phyloP scores from a whole-genome alignment of 441 rosid genomes.

The Croton setiger region DNA sequence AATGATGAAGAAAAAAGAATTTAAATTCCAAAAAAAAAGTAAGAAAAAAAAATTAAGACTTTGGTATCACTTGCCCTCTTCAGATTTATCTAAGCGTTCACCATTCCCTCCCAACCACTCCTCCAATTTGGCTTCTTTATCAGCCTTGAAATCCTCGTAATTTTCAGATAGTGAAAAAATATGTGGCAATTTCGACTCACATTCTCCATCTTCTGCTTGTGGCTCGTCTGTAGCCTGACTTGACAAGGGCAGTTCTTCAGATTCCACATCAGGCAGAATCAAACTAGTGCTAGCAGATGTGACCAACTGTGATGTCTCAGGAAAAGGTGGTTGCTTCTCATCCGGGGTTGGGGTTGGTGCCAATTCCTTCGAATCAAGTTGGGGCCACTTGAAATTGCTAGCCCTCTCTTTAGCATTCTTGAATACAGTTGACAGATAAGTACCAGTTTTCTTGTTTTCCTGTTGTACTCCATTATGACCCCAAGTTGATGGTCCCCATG shows the following conservation, averaged over 20 bases:
- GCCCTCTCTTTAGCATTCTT: constrained; percentile 79
- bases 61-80: constrained; percentile 22
- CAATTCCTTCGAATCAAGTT: constrained; percentile 48
- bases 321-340: constrained; percentile 23
- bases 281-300: constrained; percentile 44
- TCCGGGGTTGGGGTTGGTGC: constrained; percentile 19
- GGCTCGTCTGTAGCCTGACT: constrained; percentile 38
- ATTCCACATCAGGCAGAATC: constrained; percentile 38
- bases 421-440: constrained; percentile 59
- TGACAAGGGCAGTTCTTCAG: constrained; percentile 55
- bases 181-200: constrained; percentile 13
- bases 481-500: constrained; percentile 51
- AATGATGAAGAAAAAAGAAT: neutral
- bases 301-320: constrained; percentile 30
- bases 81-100: constrained; percentile 27
- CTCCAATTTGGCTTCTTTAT: constrained; percentile 74
- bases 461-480: constrained; percentile 36
- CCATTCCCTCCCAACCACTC: constrained; percentile 73
- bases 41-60: neutral
- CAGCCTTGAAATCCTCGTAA: constrained; percentile 67
- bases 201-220: constrained; percentile 26
- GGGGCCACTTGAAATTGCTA: constrained; percentile 67
- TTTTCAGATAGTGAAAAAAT: constrained; percentile 30
- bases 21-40: neutral
- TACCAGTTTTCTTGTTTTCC: constrained; percentile 33